Evolutionary conservation across 805 yeast genomes (phyloP), one percentile per base, ranked within the genome.

Genomic region (Metschnikowia kunwiensis): DNA sequence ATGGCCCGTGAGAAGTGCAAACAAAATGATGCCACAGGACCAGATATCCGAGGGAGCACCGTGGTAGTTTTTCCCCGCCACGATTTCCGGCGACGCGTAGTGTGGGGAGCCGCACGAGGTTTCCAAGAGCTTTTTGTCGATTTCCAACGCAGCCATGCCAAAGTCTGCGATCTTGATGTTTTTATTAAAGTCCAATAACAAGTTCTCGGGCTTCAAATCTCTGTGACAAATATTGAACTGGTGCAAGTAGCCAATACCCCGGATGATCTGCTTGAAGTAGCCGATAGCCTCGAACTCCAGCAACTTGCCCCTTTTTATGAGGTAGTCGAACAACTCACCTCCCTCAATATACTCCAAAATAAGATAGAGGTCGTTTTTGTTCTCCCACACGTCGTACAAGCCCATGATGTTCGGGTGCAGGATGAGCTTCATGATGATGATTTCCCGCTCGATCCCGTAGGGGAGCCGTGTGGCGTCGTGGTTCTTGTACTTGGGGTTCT

Each of bases 101-200:
- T 93, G 98, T 7, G 98, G 98, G 12, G 97, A 88, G 1, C 98
- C 98, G 63, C 98, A 93, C 13, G 94, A 82, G 4, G 98, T 93
- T 59, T 91, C 97, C 40, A 93, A 69, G 54, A 91, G 65, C 50
- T 83, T 78, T 48, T 81, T 91, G 36, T 75, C 76, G 20, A 86
- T 77, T 59, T 93, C 97, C 30, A 93, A 67, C 5, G 98, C 97
- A 12, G 98, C 98, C 98, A 93, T 93, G 22, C 98, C 98, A 58
- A 93, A 93, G 63, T 93, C 98, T 7, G 98, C 98, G 48, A 93
- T 87, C 60, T 93, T 93, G 59, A 93, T 89, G 60, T 87, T 88
- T 45, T 81, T 77, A 57, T 86, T 75, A 55, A 82, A 80, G 64
- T 89, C 97, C 27, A 89, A 68, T 27, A 84, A 61, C 50, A 84